These are phyloP conservation scores for Flueggea neowawraea DNA, from an alignment of 441 rosid genomes.

Conservation along the genomic window DNA sequence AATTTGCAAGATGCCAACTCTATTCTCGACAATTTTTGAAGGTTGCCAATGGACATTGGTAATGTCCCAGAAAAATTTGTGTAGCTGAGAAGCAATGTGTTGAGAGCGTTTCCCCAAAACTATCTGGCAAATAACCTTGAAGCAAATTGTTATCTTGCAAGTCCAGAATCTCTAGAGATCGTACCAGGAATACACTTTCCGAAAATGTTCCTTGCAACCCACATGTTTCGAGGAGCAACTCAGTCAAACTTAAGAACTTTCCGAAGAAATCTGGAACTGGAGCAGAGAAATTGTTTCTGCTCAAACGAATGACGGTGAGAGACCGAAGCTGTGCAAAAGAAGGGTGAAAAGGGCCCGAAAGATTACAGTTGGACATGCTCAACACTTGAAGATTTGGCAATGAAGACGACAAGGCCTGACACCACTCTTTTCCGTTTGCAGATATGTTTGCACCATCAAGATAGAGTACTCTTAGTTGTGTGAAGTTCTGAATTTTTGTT, in stretches of 20 bases:
- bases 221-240: conserved; percentile 4
- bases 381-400: conserved; percentile 22
- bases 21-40: conserved; percentile 14
- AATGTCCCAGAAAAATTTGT: conserved; percentile 23
- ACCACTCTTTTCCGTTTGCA: conserved; percentile 20
- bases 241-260: conserved; percentile 2
- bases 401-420: conserved; percentile 27
- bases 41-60: conserved; percentile 29
- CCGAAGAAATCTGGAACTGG: conserved; percentile 20
- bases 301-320: conserved; percentile 21
- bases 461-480: conserved; percentile 13
- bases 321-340: conserved; percentile 17
- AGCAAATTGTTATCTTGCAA: conserved; percentile 7
- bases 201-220: conserved; percentile 23
- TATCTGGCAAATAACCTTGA: conserved; percentile 3
- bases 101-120: conserved; percentile 15
- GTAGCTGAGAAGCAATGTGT: background rate
- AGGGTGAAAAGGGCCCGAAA: conserved; percentile 34
- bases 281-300: conserved; percentile 19
- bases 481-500: conserved; percentile 22
- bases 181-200: conserved; percentile 12
- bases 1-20: conserved; percentile 8
- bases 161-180: conserved; percentile 13
- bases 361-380: conserved; percentile 26
- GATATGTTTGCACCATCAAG: conserved; percentile 37